Evolutionary conservation across 495 filamentous ascomycete species (phyloP).

Genomic region (Apodospora peruviana): DNA sequence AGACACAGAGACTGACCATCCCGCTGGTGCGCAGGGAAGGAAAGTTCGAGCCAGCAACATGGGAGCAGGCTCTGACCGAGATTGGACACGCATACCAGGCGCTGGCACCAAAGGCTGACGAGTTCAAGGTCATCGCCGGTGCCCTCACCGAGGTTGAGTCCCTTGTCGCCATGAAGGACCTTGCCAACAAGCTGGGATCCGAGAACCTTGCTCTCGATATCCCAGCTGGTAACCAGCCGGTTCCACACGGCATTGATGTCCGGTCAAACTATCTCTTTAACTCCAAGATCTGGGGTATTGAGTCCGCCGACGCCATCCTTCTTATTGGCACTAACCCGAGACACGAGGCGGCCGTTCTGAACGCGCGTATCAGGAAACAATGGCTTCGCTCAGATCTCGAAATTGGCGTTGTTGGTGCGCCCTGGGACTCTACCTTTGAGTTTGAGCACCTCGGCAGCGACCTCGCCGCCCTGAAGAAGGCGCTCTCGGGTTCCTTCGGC

Average conservation of each 20-base stretch:
- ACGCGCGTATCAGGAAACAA: slow-evolving; percentile 95
- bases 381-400: slow-evolving; percentile 94
- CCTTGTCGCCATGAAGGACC: slow-evolving; percentile 91
- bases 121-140: slow-evolving; percentile 93
- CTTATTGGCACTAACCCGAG: slow-evolving; percentile 92
- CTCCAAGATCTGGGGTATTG: slow-evolving; percentile 85
- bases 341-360: slow-evolving; percentile 88
- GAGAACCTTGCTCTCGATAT: slow-evolving; percentile 94
- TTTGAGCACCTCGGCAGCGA: slow-evolving; percentile 82
- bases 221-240: slow-evolving; percentile 71
- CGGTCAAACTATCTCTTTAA: slow-evolving; percentile 96
- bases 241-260: slow-evolving; percentile 90
- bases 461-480: slow-evolving; percentile 70
- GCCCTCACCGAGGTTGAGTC: slow-evolving; percentile 87
- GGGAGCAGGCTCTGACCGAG: slow-evolving; percentile 89
- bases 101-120: slow-evolving; percentile 73
- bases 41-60: slow-evolving; percentile 83
- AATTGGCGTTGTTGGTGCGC: slow-evolving; percentile 84
- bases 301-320: slow-evolving; percentile 88
- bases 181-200: slow-evolving; percentile 90
- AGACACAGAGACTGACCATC: slow-evolving; percentile 88
- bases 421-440: slow-evolving; percentile 89
- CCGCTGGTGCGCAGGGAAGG: slow-evolving; percentile 82
- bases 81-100: slow-evolving; percentile 71
- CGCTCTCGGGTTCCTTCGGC: slow-evolving; percentile 80